Percentiles rank a stretch among this genome's conserved stretches.
Evolutionary conservation across 352 stramenopile genomes (phyloP).

Genomic region (Ophiocytium majus): DNA sequence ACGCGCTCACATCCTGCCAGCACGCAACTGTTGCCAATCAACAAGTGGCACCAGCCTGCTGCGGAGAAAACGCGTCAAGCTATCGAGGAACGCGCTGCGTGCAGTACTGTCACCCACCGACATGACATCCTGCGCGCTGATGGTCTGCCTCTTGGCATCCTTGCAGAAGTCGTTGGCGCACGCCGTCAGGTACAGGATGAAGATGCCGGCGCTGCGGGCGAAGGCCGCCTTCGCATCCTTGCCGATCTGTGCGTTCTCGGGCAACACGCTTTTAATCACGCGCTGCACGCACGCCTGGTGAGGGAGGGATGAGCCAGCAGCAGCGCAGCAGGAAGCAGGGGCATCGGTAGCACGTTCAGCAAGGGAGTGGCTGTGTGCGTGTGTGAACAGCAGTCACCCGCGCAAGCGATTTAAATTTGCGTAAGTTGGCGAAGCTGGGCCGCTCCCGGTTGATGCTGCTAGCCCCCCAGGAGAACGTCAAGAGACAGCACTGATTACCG

Average conservation of each 20-base stretch:
- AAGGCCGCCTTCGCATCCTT: constrained; percentile 55
- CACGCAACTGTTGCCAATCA: too few species aligned
- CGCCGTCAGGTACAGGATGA: constrained; percentile 55
- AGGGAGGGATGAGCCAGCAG: not conserved
- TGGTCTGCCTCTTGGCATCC: constrained; percentile 52
- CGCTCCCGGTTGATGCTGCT: not conserved
- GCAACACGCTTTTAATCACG: constrained; percentile 51
- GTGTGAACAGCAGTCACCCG: constrained; percentile 35
- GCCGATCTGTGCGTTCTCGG: constrained; percentile 53
- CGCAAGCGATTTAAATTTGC: constrained; percentile 30
- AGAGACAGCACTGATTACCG: too few species aligned
- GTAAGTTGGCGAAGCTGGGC: not conserved
- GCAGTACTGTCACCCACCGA: constrained; percentile 10
- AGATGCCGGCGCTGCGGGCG: constrained; percentile 49
- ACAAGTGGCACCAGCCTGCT: too few species aligned
- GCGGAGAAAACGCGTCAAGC: too few species aligned
- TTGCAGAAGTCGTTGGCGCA: constrained; percentile 55
- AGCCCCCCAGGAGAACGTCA: not conserved
- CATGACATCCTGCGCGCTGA: constrained; percentile 54
- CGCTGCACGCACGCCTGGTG: constrained; percentile 46
- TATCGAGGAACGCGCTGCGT: too few species aligned
- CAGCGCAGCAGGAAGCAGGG: not conserved
- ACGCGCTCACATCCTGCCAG: too few species aligned
- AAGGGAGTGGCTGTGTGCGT: constrained; percentile 32
- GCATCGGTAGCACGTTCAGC: not conserved